A percentile compares a stretch with the other conserved stretches of the same genome.
These are phyloP conservation scores for Phytophthora constricta DNA, from an alignment of 352 stramenopile species.

Conservation along the genomic window DNA sequence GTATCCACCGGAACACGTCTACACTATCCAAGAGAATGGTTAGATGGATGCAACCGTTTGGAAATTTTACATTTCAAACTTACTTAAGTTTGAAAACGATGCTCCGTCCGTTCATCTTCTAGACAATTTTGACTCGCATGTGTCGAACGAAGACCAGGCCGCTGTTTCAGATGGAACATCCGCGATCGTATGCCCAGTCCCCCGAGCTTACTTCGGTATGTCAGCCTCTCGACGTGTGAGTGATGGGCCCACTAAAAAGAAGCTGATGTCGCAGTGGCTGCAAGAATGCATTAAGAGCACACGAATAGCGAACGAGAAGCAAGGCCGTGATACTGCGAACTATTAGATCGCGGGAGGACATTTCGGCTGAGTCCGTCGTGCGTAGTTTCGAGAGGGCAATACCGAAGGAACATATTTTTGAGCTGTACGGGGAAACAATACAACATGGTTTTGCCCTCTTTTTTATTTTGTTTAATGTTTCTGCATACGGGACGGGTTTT, in stretches of 20 bases:
- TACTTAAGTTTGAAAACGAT: constrained; percentile 14
- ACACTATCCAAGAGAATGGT: constrained; percentile 5
- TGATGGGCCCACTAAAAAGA: constrained; percentile 23
- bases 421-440: not conserved
- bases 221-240: constrained; percentile 27
- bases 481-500: not conserved
- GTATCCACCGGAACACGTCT: not conserved
- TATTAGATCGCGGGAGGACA: not conserved
- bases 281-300: not conserved
- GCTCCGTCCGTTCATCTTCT: constrained; percentile 22
- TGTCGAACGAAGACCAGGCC: constrained; percentile 9
- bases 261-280: not conserved
- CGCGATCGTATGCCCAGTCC: constrained; percentile 5
- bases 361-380: not conserved
- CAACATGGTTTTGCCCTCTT: not conserved
- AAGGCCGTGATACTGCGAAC: not conserved
- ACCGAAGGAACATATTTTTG: not conserved
- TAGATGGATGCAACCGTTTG: constrained; percentile 12
- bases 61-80: constrained; percentile 1
- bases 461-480: not conserved
- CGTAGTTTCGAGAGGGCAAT: not conserved
- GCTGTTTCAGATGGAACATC: constrained; percentile 10
- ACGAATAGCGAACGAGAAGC: not conserved
- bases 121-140: constrained; percentile 30
- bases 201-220: constrained; percentile 24